Evolutionary conservation across 2,329 filamentous ascomycete genomes (phyloP).

Genomic region (Cercospora brassicicola): DNA sequence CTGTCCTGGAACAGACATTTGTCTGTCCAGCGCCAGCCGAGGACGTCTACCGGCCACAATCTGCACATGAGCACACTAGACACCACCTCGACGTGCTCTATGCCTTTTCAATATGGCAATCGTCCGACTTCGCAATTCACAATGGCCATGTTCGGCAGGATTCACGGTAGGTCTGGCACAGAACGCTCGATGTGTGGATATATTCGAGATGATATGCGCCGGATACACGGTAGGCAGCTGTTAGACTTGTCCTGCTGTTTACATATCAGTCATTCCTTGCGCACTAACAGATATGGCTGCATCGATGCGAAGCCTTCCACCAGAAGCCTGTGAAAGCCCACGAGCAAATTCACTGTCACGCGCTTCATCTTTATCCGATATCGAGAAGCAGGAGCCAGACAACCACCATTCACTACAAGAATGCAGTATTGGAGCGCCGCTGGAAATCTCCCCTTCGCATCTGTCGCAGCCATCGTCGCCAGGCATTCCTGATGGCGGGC

Average conservation of each 20-base stretch:
- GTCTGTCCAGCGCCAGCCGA: not conserved
- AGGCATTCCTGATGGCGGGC: slow-evolving; percentile 44
- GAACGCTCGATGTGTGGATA: not conserved
- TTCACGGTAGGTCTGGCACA: not conserved
- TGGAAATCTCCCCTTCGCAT: slow-evolving; percentile 27
- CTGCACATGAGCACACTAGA: not conserved
- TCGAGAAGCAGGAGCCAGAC: slow-evolving; percentile 17
- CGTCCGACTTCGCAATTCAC: not conserved
- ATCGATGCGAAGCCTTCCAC: not conserved
- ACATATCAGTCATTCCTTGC: not conserved
- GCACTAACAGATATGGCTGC: not conserved
- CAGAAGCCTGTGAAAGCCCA: not conserved
- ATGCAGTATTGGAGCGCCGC: slow-evolving; percentile 24
- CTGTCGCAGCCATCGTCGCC: slow-evolving; percentile 24
- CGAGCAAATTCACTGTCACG: slow-evolving; percentile 3
- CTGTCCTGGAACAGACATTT: not conserved
- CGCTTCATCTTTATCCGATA: slow-evolving; percentile 18
- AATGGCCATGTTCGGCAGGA: not conserved
- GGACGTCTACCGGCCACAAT: not conserved
- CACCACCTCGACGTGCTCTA: not conserved
- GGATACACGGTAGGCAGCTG: not conserved
- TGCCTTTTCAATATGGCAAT: not conserved
- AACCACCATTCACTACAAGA: not conserved
- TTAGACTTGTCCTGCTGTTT: not conserved
- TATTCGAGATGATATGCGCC: not conserved